phyloP scores from a whole-genome alignment of 306 rosid genomes.

The Purshia tridentata region DNA sequence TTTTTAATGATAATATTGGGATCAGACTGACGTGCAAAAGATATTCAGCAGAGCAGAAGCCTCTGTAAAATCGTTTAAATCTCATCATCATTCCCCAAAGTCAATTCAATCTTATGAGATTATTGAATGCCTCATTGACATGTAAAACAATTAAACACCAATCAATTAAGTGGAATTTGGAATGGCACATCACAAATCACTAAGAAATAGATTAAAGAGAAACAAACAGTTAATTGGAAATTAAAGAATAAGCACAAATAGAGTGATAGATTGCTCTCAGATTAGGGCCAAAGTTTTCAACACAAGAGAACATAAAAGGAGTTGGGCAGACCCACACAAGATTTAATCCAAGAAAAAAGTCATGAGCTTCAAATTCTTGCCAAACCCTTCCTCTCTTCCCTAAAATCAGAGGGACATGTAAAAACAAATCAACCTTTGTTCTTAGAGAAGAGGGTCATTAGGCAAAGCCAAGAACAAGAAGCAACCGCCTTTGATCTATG shows the following conservation, averaged over 20 bases:
- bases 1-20: not conserved
- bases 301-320: slow-evolving; percentile 32
- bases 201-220: not conserved
- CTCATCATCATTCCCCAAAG: slow-evolving; percentile 5
- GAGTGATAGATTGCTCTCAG: slow-evolving; percentile 46
- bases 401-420: slow-evolving; percentile 26
- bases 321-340: slow-evolving; percentile 8
- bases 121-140: not conserved
- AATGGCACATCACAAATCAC: not conserved
- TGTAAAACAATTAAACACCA: not conserved
- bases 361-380: slow-evolving; percentile 33
- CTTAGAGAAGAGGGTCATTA: slow-evolving; percentile 37
- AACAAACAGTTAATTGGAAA: too few species aligned
- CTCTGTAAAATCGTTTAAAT: not conserved
- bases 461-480: slow-evolving; percentile 37
- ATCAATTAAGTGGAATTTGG: not conserved
- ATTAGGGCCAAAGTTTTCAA: slow-evolving; percentile 54
- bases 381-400: slow-evolving; percentile 40
- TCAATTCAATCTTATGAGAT: not conserved
- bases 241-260: not conserved
- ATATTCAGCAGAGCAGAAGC: not conserved
- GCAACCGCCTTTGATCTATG: not conserved
- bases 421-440: slow-evolving; percentile 9
- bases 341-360: slow-evolving; percentile 7
- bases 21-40: slow-evolving; percentile 24